Base-by-base conservation (phyloP, 23 red algal species). In the Gracilariopsis chorda region DNA sequence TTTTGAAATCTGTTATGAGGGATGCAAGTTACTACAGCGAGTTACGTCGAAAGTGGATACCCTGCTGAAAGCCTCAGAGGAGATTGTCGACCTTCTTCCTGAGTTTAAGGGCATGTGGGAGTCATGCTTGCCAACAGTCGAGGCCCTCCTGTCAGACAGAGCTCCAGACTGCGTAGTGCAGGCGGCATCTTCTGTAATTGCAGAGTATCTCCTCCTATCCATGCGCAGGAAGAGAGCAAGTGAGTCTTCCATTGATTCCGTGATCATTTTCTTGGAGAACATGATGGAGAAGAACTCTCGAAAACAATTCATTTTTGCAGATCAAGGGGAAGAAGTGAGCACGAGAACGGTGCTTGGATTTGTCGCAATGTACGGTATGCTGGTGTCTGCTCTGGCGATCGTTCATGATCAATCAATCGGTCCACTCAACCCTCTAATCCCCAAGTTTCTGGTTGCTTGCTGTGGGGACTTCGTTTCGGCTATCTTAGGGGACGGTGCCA, bases 51-150 rank as follows among this genome's bases (percentile, higher is more conserved):
- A 69, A 32, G 51, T 58, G 23, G 85, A 48, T 16, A 46, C 67
- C n/a, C 23, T 36, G 45, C 16, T 57, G 21, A 49, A 43, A 11
- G 32, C 35, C 51, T 43, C 28, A 69, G 43, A 51, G 5, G 52
- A 10, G 30, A 35, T 35, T 33, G 51, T 55, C 25, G 36, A 58
- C 45, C 41, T 69, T 8, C 48, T 89, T 23, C 68, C 48, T 7
- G 69, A 89, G 51, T 89, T 73, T 51, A 60, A 57, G 27, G 52
- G 58, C 25, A 63, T 89, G 65, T 89, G 85, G 85, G 85, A 89
- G 12, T 43, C 65, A 9, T 60, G 65, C 52, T 57, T 73, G 40
- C 46, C 85, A 10, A 44, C 62, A 9, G 48, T 89, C 23, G 49
- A 77, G 33, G 39, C 41, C 13, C 69, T 89, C 53, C 85, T 89